A percentile compares a stretch with the other conserved stretches of the same genome.
phyloP scores from a whole-genome alignment of 495 filamentous ascomycete genomes.

The Aspergillus funiculosus region DNA sequence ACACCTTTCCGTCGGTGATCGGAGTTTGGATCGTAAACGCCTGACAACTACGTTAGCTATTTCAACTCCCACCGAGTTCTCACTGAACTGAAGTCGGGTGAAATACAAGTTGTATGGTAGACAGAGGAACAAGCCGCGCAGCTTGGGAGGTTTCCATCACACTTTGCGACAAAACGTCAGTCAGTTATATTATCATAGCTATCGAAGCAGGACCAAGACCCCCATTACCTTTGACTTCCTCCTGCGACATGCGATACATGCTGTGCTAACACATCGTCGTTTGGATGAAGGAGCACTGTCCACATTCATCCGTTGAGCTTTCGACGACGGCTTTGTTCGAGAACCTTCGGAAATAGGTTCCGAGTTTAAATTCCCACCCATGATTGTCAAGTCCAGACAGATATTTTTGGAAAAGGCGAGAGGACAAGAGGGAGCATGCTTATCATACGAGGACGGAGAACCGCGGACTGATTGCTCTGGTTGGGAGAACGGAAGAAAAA shows the following conservation, averaged over 20 bases:
- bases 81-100: background rate
- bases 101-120: constrained; percentile 68
- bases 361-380: constrained; percentile 16
- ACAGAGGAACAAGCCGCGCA: constrained; percentile 94
- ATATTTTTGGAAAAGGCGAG: constrained; percentile 23
- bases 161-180: constrained; percentile 44
- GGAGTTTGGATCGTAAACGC: constrained; percentile 91
- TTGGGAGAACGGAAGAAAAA: constrained; percentile 2
- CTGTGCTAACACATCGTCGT: constrained; percentile 85
- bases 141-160: constrained; percentile 86
- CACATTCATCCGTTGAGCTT: constrained; percentile 26
- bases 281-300: constrained; percentile 49
- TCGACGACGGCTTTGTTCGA: constrained; percentile 16
- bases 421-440: constrained; percentile 19
- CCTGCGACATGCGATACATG: constrained; percentile 86
- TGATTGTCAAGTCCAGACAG: constrained; percentile 29
- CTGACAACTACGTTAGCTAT: constrained; percentile 21
- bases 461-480: constrained; percentile 3
- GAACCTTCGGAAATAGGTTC: constrained; percentile 12
- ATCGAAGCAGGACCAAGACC: background rate
- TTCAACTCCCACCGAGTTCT: background rate
- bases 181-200: too few species aligned
- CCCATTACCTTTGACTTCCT: constrained; percentile 70
- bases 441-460: constrained; percentile 15
- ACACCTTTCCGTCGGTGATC: constrained; percentile 96